phyloP scores from a whole-genome alignment of 2,329 filamentous ascomycete species.

The Aspergillus chevalieri region DNA sequence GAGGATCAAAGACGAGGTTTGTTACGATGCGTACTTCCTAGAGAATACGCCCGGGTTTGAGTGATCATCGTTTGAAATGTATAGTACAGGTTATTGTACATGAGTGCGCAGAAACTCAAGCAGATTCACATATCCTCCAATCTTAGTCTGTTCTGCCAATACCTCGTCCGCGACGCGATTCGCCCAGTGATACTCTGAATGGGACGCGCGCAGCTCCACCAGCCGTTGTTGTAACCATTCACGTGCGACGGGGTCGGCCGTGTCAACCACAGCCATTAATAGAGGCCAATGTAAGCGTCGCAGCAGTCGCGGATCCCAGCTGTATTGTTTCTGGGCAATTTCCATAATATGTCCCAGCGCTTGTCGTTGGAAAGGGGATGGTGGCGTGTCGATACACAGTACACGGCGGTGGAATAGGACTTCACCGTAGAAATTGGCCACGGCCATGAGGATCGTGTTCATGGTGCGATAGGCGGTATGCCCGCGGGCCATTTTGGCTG shows the following conservation, averaged over 20 bases:
- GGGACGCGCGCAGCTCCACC: constrained; percentile 19
- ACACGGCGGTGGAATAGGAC: constrained; percentile 28
- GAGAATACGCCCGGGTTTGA: constrained; percentile 9
- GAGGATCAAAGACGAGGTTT: constrained; percentile 19
- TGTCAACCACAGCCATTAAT: constrained; percentile 29
- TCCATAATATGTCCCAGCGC: constrained; percentile 25
- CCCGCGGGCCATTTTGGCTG: constrained; percentile 24
- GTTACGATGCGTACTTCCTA: constrained; percentile 23
- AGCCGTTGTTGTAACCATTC: constrained; percentile 28
- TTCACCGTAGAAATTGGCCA: constrained; percentile 29
- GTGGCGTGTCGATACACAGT: constrained; percentile 15
- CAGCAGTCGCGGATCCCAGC: constrained; percentile 24
- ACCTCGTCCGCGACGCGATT: constrained; percentile 24
- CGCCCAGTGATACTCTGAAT: constrained; percentile 27
- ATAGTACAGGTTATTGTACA: constrained; percentile 7
- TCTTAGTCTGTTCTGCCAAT: constrained; percentile 21
- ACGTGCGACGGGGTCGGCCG: constrained; percentile 20
- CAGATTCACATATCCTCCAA: constrained; percentile 20
- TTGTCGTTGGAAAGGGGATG: constrained; percentile 20
- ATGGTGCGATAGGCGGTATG: constrained; percentile 27
- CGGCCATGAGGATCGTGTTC: constrained; percentile 31
- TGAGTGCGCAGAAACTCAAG: constrained; percentile 20
- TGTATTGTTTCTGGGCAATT: constrained; percentile 27
- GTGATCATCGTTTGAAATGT: neutral
- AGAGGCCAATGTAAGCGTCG: constrained; percentile 30